Conservation (phyloP, 768 basidiomycete species). For the Boletus rex-veris region DNA sequence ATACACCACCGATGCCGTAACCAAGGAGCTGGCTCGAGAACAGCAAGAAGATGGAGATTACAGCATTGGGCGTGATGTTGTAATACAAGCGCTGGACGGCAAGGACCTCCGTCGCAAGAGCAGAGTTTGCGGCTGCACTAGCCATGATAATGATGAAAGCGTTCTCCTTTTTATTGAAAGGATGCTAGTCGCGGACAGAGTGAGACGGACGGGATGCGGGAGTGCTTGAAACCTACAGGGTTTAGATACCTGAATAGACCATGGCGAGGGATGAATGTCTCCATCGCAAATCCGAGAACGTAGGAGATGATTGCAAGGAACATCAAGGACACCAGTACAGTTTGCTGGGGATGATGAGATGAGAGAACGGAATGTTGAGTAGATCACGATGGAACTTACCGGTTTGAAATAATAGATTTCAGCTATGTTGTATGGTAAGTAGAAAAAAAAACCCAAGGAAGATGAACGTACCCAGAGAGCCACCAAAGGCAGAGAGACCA, state of each 20-base stretch:
- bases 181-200: conserved; percentile 33
- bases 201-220: background rate
- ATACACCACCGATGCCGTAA: conserved; percentile 52
- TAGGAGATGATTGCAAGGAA: conserved; percentile 52
- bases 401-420: conserved; percentile 63
- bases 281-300: conserved; percentile 47
- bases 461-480: conserved; percentile 40
- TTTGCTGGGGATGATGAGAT: conserved; percentile 39
- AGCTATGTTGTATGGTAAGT: conserved; percentile 29
- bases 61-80: conserved; percentile 47
- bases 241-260: conserved; percentile 52
- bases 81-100: conserved; percentile 56
- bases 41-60: conserved; percentile 42
- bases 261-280: conserved; percentile 41
- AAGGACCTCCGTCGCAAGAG: conserved; percentile 51
- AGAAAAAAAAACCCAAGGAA: background rate
- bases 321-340: conserved; percentile 48
- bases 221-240: conserved; percentile 29
- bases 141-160: conserved; percentile 58
- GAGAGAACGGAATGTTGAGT: background rate
- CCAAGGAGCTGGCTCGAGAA: conserved; percentile 38
- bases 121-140: conserved; percentile 51
- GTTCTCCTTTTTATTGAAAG: conserved; percentile 60
- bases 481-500: conserved; percentile 49
- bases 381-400: conserved; percentile 21